Evolutionary conservation across 176 grass and related monocot genomes (phyloP), one percentile per base, ranked within the genome.

Genomic region (Triticum monococcum): DNA sequence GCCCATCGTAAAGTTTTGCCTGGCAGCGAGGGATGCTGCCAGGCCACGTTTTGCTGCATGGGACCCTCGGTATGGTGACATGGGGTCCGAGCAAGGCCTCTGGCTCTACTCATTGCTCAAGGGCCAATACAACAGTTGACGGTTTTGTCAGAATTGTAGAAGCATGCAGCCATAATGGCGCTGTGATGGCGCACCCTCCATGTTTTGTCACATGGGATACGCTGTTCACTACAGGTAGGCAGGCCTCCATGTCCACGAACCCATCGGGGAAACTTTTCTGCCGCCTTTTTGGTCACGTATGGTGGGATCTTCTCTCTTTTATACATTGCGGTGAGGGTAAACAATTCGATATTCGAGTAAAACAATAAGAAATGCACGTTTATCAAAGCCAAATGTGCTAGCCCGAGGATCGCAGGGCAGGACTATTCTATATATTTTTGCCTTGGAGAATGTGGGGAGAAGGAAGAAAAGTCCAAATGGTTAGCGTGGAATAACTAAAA

Each of bases 91-190:
- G 50, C 50, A 24, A 14, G 54, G 12, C 81, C 81, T 30, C 35
- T 45, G 86, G 18, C 79, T 28, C 88, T 68, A 54, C 13, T 85
- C n/a, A 12, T 61, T 46, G 31, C 45, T 71, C 45, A 76, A 85
- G 82, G 14, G 68, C 77, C 87, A 81, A 75, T 66, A 3, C 1
- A 69, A 64, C 3, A 23, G 74, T 50, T 30, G 7, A 13, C 3
- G 13, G 72, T 25, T 59, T 80, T 11, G 31, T 14, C 25, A 76
- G 45, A 20, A 76, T 31, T 76, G 43, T 20, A 60, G 23, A 83
- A 26, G 7, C 80, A 37, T 83, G 50, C 35, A 30, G 2, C 67
- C 66, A 37, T 33, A 17, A 14, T n/a, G 69, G 56, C 33, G 5
- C 7, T 40, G 6, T 81, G 41, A 59, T 59, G 56, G 56, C 50